Evolutionary conservation across 2,329 filamentous ascomycete genomes (phyloP).

Genomic region (Amauroascus verrucosus): DNA sequence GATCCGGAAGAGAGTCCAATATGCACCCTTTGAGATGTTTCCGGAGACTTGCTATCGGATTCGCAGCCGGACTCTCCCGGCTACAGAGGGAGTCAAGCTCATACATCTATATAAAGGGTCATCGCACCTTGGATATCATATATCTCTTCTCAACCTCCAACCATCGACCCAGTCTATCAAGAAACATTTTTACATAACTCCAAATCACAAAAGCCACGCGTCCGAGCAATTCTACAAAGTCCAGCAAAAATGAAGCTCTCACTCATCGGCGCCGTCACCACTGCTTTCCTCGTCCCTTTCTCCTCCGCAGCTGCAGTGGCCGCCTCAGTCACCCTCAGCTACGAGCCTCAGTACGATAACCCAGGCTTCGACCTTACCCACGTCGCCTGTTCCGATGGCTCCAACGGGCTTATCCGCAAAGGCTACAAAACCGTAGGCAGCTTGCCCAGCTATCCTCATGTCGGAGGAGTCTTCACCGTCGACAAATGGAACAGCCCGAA

Average conservation of each 20-base stretch:
- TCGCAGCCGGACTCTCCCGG: background rate
- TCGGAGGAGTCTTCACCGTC: constrained; percentile 43
- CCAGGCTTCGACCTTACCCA: constrained; percentile 43
- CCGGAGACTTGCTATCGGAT: background rate
- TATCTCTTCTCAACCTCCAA: background rate
- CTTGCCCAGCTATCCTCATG: constrained; percentile 39
- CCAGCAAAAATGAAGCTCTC: constrained; percentile 16
- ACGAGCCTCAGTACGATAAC: constrained; percentile 62
- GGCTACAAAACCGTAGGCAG: constrained; percentile 35
- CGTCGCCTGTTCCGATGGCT: constrained; percentile 38
- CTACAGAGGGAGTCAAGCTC: background rate
- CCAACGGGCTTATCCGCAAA: constrained; percentile 25
- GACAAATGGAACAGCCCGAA: constrained; percentile 38
- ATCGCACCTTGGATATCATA: background rate
- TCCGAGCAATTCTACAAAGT: background rate
- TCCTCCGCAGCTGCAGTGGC: constrained; percentile 16
- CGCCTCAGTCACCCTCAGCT: constrained; percentile 48
- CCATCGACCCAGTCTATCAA: background rate
- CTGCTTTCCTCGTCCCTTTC: constrained; percentile 19
- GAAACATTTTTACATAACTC: background rate
- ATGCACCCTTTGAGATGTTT: background rate
- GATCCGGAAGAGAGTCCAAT: background rate
- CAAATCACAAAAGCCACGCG: background rate
- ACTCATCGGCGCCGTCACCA: constrained; percentile 18
- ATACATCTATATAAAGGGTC: background rate